Conservation (phyloP, 1,284 basidiomycete genomes). For the Paramarasmius palmivorus region DNA sequence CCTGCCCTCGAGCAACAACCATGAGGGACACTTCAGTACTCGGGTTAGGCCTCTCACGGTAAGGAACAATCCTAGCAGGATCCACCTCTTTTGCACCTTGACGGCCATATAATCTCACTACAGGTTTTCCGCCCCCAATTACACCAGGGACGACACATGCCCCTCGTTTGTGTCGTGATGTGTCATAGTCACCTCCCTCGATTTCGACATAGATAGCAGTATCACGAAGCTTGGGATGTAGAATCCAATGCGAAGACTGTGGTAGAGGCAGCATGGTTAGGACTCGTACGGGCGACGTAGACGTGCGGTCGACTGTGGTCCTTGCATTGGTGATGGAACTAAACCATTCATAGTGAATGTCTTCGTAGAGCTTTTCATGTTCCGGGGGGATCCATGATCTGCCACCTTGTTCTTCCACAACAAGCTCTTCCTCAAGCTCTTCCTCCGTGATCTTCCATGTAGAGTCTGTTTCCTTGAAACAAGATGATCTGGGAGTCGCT, state of each 20-base stretch:
- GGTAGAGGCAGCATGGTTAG: background rate
- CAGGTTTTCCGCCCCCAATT: background rate
- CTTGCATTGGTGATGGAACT: background rate
- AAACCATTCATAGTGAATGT: too few species aligned
- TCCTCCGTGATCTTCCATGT: too few species aligned
- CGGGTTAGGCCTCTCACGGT: background rate
- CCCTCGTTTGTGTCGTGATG: background rate
- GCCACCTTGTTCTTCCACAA: too few species aligned
- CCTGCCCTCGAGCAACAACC: background rate
- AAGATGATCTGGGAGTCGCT: too few species aligned
- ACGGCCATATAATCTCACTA: background rate
- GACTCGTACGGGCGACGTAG: background rate
- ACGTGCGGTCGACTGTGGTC: background rate
- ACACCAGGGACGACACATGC: background rate
- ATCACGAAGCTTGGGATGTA: background rate
- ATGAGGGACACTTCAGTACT: background rate
- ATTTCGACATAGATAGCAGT: background rate
- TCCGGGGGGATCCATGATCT: too few species aligned
- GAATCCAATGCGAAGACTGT: background rate
- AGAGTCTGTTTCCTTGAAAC: too few species aligned
- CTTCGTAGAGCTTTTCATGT: too few species aligned
- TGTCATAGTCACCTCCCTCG: background rate
- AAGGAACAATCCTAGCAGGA: background rate
- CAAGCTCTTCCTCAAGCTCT: too few species aligned
- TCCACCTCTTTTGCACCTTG: background rate